phyloP scores from a whole-genome alignment of 1,139 yeast species.

The Saccharomycopsis phalli region DNA sequence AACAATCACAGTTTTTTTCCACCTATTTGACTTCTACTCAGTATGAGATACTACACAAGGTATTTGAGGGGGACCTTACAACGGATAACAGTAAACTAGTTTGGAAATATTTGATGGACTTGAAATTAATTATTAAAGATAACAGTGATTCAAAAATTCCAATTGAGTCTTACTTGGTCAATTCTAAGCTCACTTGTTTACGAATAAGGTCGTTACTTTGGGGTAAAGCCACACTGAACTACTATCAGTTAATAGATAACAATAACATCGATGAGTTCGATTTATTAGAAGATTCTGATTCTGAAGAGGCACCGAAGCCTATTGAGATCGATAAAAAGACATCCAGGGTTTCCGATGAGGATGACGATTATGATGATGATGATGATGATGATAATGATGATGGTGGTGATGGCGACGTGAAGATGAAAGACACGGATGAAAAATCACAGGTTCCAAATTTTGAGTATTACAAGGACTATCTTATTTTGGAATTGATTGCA shows the following conservation, averaged over 20 bases:
- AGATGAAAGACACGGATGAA: slow-evolving; percentile 14
- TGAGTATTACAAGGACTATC: slow-evolving; percentile 22
- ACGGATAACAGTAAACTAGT: slow-evolving; percentile 8
- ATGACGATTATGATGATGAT: slow-evolving; percentile 27
- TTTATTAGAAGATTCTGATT: slow-evolving; percentile 24
- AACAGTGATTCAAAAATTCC: not conserved
- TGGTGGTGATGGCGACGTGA: slow-evolving; percentile 18
- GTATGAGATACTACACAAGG: slow-evolving; percentile 9
- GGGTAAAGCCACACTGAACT: slow-evolving; percentile 62
- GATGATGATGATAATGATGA: slow-evolving; percentile 24
- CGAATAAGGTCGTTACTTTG: slow-evolving; percentile 61
- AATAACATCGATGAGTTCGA: slow-evolving; percentile 24
- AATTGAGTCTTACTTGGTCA: slow-evolving; percentile 41
- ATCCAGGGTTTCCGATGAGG: slow-evolving; percentile 22
- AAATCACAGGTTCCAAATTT: slow-evolving; percentile 11
- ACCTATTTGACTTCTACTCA: slow-evolving; percentile 16
- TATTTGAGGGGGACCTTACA: slow-evolving; percentile 8
- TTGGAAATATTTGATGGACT: slow-evolving; percentile 17
- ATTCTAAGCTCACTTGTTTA: slow-evolving; percentile 45
- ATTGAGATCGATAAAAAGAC: slow-evolving; percentile 1
- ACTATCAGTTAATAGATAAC: slow-evolving; percentile 26
- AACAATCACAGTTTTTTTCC: slow-evolving; percentile 15
- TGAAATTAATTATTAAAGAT: slow-evolving; percentile 9
- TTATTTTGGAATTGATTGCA: slow-evolving; percentile 25
- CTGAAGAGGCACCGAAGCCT: slow-evolving; percentile 22